Base-by-base conservation (phyloP, 805 yeast genomes). In the Yarrowia hollandica region DNA sequence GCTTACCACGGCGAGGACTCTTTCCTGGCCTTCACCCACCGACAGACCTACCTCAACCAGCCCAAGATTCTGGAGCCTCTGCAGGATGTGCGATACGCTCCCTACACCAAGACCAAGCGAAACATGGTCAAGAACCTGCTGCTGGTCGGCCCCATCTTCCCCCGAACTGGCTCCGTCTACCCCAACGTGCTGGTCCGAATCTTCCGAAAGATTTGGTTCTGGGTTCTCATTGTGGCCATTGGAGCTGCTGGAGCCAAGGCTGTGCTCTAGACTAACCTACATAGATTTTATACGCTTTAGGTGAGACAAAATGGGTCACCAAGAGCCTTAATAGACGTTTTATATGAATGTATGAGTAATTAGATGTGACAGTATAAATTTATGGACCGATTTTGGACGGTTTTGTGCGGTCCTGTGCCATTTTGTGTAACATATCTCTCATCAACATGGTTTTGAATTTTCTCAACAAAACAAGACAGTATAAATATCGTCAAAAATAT, bases 1-100 rank as follows among this genome's bases (percentile, higher is more conserved):
- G 74, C 79, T 25, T 90, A 90, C 72, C 97, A 90, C 68, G 96
- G 96, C 2, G 72, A 71, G 62, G 77, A 74, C 68, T 84, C 90
- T 5, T 77, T 83, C 62, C 80, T 82, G 42, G 75, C 86, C 11
- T 90, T 90, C 67, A 79, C 90, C 2, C 95, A 88, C 69, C 82
- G 81, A 67, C 79, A 96, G 66, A 80, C 90, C 0, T 75, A 83
- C 4, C 68, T 87, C 64, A 79, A 76, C 56, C 88, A 85, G 69
- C 83, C 85, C 15, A 77, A 76, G 61, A 82, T 84, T 84, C 75
- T 75, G 50, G 96, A 89, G 66, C 65, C 74, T 15, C 62, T 83
- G 21, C 68, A 84, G 56, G 72, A 76, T 15, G 76, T 79, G 34
- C 80, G 95, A 67, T 86, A 85, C 65, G 84, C 90, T 4, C 94